Conservation (phyloP, 208 protist species). For the Lotmaria passim region DNA sequence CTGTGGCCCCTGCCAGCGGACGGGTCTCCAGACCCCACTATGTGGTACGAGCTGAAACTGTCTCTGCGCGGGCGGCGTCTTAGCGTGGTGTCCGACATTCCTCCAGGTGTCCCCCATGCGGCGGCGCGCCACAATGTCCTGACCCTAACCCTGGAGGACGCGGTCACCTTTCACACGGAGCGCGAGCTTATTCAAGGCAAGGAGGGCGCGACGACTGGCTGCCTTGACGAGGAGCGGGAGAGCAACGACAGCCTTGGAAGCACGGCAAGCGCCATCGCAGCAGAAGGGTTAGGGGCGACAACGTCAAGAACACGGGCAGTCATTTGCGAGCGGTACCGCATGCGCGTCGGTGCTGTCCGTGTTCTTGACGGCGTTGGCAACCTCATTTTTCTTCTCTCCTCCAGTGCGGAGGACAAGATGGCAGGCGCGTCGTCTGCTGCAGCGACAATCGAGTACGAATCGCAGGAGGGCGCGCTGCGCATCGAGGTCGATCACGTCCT, state of each 20-base stretch:
- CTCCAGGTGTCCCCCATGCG: background rate
- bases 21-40: background rate
- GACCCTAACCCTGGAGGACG: slow-evolving; percentile 1
- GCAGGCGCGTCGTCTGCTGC: background rate
- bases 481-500: background rate
- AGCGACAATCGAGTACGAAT: slow-evolving; percentile 11
- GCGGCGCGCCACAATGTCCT: background rate
- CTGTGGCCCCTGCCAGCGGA: background rate
- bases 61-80: background rate
- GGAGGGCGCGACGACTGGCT: too few relatives aligned
- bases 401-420: background rate
- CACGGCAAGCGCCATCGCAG: background rate
- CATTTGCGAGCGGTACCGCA: background rate
- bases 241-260: background rate
- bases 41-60: slow-evolving; percentile 29
- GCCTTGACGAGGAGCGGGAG: background rate
- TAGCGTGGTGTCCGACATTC: background rate
- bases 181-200: background rate
- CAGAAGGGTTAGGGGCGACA: too few relatives aligned
- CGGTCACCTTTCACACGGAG: slow-evolving; percentile 9
- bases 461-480: background rate
- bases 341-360: slow-evolving; percentile 10
- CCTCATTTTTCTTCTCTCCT: background rate
- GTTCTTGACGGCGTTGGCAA: slow-evolving; percentile 18
- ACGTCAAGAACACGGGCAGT: too few relatives aligned